Base-by-base conservation (phyloP, 2,329 filamentous ascomycete genomes). In the Claviceps quebecensis region DNA sequence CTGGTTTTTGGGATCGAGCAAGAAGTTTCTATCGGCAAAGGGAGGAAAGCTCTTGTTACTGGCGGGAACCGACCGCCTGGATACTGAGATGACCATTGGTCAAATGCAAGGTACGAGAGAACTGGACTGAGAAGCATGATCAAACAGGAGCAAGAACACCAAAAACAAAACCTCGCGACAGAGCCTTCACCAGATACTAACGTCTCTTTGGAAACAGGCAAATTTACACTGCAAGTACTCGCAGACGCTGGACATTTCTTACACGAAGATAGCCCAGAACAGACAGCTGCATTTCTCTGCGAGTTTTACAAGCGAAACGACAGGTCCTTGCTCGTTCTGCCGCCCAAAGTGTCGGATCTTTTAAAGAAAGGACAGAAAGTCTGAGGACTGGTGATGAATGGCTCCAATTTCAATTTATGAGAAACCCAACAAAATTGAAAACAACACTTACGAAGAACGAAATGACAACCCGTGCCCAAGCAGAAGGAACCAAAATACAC, bases 201-300 rank as follows among this genome's bases (percentile, higher is more conserved):
- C 29, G 9, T 3, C 9, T 34, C 3, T 34, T 34, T 11, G 3
- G 9, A 34, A 34, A 34, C 14, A 81, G 84, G 90, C 5, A 97
- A 97, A 74, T 98, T 97, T 63, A 89, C 95, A 52, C 72, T 98
- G 45, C 87, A 95, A 59, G 90, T 98, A 6, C 86, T 97, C 60
- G 90, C 93, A 0, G 87, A 95, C 64, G 89, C 93, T 1, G 93
- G 93, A 0, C 93, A 98, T 66, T 98, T 98, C 62, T 81, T 98
- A 52, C 93, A 98, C 57, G 93, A 98, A 66, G 93, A 98, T 65
- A 77, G 91, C 48, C 90, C 93, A 0, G 86, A 89, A 61, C 94
- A 91, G 72, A 94, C 86, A 44, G 93, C 93, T 0, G 75, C 85
- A 58, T 77, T 88, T 8, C 71, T 97, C 49, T 86, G 86, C 1